These are phyloP conservation scores for Fraxinus americana DNA, from an alignment of 257 asterid species.

Conservation along the genomic window DNA sequence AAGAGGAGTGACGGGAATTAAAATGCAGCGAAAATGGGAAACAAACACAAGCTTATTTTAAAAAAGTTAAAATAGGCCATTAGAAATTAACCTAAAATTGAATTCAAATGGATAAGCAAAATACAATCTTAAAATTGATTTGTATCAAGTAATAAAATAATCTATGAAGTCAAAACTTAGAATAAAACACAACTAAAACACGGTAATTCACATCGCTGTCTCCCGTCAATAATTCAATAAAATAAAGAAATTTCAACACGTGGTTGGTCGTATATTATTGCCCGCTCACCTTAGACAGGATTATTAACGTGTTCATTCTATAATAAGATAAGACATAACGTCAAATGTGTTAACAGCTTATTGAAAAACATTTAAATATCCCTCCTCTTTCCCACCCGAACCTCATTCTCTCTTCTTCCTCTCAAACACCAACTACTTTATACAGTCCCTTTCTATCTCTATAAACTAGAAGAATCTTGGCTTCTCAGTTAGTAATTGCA, in stretches of 20 bases:
- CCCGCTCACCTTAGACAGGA: not conserved
- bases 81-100: not conserved
- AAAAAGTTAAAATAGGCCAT: no score
- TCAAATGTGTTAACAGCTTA: no score
- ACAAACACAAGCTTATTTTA: no score
- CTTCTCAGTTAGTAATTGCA: conserved; percentile 23
- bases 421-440: not conserved
- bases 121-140: no score
- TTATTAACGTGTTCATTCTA: no score
- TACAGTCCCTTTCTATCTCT: not conserved
- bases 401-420: not conserved
- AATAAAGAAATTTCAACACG: not conserved
- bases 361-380: not conserved
- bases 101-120: not conserved
- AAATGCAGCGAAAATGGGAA: no score
- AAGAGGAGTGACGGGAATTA: no score
- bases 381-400: not conserved
- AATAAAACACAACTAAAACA: not conserved
- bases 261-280: not conserved
- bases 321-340: no score
- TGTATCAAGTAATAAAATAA: no score
- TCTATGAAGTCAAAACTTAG: no score
- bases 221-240: not conserved
- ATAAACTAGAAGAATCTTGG: conserved; percentile 5
- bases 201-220: no score